A percentile compares a stretch with the other conserved stretches of the same genome.
Evolutionary conservation across 495 filamentous ascomycete species (phyloP).

Genomic region (Hyaloscypha hepaticicola): DNA sequence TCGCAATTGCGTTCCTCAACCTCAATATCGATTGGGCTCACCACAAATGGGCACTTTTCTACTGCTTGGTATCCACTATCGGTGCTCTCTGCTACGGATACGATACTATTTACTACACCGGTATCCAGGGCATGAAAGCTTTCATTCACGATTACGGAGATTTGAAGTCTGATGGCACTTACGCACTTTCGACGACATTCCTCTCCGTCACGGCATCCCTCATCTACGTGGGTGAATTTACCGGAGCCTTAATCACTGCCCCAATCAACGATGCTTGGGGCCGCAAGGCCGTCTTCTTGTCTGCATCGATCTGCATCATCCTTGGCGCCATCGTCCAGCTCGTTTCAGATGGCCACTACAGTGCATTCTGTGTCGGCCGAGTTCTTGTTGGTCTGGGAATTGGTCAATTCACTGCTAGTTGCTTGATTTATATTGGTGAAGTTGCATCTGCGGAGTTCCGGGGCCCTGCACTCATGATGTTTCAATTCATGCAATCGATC

Average conservation of each 20-base stretch:
- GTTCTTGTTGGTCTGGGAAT: conserved; percentile 31
- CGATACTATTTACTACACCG: conserved; percentile 31
- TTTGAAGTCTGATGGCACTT: conserved; percentile 9
- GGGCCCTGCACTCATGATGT: conserved; percentile 40
- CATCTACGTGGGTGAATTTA: conserved; percentile 33
- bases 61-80: conserved; percentile 14
- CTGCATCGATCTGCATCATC: conserved; percentile 28
- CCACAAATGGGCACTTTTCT: conserved; percentile 17
- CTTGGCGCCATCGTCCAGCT: conserved; percentile 28
- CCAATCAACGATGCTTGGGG: conserved; percentile 32
- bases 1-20: conserved; percentile 12
- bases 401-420: conserved; percentile 30
- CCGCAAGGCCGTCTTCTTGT: conserved; percentile 29
- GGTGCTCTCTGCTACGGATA: conserved; percentile 6
- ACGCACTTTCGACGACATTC: conserved; percentile 16
- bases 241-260: conserved; percentile 26
- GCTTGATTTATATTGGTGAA: conserved; percentile 36
- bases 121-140: conserved; percentile 28
- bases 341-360: conserved; percentile 12
- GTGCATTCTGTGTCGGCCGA: conserved; percentile 24
- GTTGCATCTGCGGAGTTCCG: conserved; percentile 37
- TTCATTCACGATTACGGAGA: conserved; percentile 28
- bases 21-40: conserved; percentile 15
- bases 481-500: conserved; percentile 41
- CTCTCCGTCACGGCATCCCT: conserved; percentile 29